phyloP scores from a whole-genome alignment of 179 eudicot species.

The Silene noctiflora region DNA sequence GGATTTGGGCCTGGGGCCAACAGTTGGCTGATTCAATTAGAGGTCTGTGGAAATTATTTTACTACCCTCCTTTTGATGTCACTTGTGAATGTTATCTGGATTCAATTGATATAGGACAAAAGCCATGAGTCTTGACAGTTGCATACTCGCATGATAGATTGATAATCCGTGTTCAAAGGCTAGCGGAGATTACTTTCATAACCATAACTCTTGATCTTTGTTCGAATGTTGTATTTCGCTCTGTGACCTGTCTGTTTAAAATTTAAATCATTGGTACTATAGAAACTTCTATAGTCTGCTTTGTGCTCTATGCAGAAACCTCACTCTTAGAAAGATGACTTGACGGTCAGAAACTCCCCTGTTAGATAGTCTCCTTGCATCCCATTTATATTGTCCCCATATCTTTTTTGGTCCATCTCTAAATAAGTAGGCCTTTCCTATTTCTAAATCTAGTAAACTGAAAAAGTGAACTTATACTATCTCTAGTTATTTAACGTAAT shows the following conservation, averaged over 20 bases:
- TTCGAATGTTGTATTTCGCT: not conserved
- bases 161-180: not conserved
- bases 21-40: slow-evolving; percentile 85
- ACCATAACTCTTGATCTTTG: not conserved
- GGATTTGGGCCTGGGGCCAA: slow-evolving; percentile 87
- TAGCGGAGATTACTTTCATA: not conserved
- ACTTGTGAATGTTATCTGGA: not conserved
- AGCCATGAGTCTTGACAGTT: not conserved
- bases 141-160: too few relatives aligned
- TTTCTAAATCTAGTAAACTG: too few relatives aligned
- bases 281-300: not conserved
- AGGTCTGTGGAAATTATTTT: slow-evolving; percentile 50
- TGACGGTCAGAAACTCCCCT: not conserved
- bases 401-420: too few relatives aligned
- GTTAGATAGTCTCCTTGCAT: not conserved
- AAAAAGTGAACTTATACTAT: too few relatives aligned
- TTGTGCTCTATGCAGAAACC: not conserved
- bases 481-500: too few relatives aligned
- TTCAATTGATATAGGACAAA: not conserved
- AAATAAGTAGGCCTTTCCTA: too few relatives aligned
- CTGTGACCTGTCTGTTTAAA: too few relatives aligned
- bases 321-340: too few relatives aligned
- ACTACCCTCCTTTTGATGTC: not conserved
- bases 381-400: too few relatives aligned
- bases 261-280: not conserved